phyloP scores from a whole-genome alignment of 176 grass and related monocot genomes.

The Carex pumila region DNA sequence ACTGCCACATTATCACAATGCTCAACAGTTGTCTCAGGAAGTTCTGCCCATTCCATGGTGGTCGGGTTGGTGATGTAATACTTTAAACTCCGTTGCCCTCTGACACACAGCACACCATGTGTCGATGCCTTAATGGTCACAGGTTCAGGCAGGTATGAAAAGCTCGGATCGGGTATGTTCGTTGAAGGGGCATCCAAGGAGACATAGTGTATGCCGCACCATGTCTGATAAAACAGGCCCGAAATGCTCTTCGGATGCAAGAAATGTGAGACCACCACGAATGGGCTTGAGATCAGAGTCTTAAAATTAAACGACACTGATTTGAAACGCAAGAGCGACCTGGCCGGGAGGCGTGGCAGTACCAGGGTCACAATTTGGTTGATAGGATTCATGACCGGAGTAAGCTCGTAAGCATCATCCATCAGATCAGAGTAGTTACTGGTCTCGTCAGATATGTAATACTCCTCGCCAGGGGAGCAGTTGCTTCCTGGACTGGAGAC shows the following conservation, averaged over 20 bases:
- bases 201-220: background rate
- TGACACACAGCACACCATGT: constrained; percentile 50
- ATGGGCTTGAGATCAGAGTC: constrained; percentile 15
- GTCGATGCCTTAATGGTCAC: constrained; percentile 32
- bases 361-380: background rate
- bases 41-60: constrained; percentile 15
- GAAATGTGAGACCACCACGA: constrained; percentile 13
- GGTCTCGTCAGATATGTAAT: background rate
- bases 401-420: background rate
- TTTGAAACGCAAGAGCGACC: constrained; percentile 18
- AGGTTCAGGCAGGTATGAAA: constrained; percentile 26
- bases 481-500: background rate
- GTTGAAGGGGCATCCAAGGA: background rate
- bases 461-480: background rate
- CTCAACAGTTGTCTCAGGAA: background rate
- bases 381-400: background rate
- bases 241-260: background rate
- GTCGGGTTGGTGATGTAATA: constrained; percentile 68
- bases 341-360: background rate
- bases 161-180: constrained; percentile 35
- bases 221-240: constrained; percentile 6
- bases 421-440: background rate
- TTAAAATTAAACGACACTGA: constrained; percentile 10
- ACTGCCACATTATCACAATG: constrained; percentile 27
- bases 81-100: background rate